Evolutionary conservation across 306 rosid species (phyloP), one percentile per base, ranked within the genome.

Genomic region (Myrica gale): DNA sequence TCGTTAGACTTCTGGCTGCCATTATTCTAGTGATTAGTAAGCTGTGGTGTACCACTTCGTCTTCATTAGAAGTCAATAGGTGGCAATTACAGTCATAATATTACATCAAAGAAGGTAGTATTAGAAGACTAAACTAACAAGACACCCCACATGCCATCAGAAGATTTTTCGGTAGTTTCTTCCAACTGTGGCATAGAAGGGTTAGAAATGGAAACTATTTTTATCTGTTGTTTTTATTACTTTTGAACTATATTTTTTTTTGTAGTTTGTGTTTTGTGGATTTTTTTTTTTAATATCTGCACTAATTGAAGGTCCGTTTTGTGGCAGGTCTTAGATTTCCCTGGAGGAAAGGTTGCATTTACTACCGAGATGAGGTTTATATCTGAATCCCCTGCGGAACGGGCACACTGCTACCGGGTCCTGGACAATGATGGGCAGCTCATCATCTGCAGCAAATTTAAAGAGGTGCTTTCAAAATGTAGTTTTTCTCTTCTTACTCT

Each of bases 271-370:
- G 0, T 57, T 57, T 57, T 37, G 8, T 21, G 63, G 9, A 9
- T 57, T 21, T 21, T 12, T 10, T 57, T 37, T 54, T 54, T 37
- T 57, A 7, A 21, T 57, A 57, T 45, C 17, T 65, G 42, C 21
- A 19, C 17, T 60, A 32, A 39, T 69, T 63, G 37, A 42, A 15
- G 16, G 51, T 84, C 63, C 42, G 23, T 56, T 42, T 52, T 17
- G 53, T 68, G 46, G 21, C 87, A 92, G 91, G 84, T 58, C 53
- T 17, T 89, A 74, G 87, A 92, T 74, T 89, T 95, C 75, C 95
- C 97, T 0, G 97, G 97, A 68, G 97, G 97, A 78, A 74, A 81
- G 76, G 85, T 90, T 23, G 82, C 65, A 11, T 89, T 89, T 73
- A 81, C 89, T 68, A 82, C 92, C 74, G 85, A 88, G 60, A 42